Conservation (phyloP, 2,329 filamentous ascomycete species). For the Stachybotrys chartarum region DNA sequence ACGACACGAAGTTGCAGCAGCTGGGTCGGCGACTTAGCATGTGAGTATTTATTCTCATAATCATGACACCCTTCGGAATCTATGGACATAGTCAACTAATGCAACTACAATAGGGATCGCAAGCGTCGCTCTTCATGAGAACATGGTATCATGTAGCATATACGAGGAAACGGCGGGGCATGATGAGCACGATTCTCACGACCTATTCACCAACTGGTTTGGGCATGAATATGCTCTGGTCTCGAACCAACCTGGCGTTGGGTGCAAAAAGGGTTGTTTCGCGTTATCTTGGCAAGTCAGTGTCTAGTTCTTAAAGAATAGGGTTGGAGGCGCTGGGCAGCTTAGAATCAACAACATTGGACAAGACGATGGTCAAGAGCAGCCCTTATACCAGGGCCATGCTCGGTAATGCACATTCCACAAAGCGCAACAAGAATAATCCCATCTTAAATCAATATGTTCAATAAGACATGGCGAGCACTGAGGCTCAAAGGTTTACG, state of each 20-base stretch:
- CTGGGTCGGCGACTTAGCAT: constrained; percentile 92
- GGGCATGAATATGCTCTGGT: background rate
- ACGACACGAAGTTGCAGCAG: constrained; percentile 79
- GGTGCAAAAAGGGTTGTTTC: background rate
- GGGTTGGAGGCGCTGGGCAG: background rate
- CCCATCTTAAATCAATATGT: too few relatives aligned
- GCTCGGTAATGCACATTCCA: background rate
- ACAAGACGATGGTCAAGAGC: background rate
- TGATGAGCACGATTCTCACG: background rate
- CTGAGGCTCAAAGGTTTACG: too few relatives aligned
- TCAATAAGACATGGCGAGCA: too few relatives aligned
- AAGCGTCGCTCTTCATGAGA: constrained; percentile 17
- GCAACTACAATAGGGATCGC: constrained; percentile 14
- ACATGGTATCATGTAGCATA: constrained; percentile 16
- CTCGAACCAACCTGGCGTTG: background rate
- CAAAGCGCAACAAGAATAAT: too few relatives aligned
- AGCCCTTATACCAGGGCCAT: background rate
- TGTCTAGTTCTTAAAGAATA: background rate
- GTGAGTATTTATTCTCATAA: constrained; percentile 37
- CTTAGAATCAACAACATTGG: background rate
- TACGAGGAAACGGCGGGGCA: constrained; percentile 3
- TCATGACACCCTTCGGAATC: too few relatives aligned
- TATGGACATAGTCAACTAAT: constrained; percentile 2
- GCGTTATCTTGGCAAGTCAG: background rate
- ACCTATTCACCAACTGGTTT: background rate